Base-by-base conservation (phyloP, 2,329 filamentous ascomycete species). In the Epichloe typhina region DNA sequence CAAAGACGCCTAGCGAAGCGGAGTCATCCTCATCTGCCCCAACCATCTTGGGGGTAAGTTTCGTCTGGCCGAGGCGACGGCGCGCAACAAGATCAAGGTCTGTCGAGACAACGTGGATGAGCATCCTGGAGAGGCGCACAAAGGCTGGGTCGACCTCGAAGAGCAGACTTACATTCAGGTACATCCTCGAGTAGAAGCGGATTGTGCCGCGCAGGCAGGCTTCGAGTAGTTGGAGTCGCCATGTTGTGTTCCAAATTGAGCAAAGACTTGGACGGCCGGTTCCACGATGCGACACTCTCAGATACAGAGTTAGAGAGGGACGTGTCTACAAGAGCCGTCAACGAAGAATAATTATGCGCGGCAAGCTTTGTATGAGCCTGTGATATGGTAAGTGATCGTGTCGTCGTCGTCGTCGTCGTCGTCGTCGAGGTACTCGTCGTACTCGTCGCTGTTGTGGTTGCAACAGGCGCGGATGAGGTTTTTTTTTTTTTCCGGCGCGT, bases 11-110 rank as follows among this genome's bases (percentile, higher is more conserved):
- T 54, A 93, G 74, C 58, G 84, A 82, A 57, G 84, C 76, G 45
- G 81, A 74, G 64, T 88, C 87, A 51, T 82, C 80, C 56, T 88
- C 83, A 66, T 82, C 80, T n/a, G 83, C 72, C 59, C 85, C 82
- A 36, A 83, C 82, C 61, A 88, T 82, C 71, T 89, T 93, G 49
- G 90, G 82, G 9, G 84, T 83, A 56, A 98, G 77, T 68, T 94
- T 86, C 23, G 93, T 98, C 70, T 95, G 90, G 45, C 91, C 93
- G 44, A 98, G 77, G 59, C 91, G 86, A 62, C 93, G 86, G 63
- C 89, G 84, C 66, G 83, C 74, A 56, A 96, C 80, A 51, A 96
- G 82, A 54, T 88, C 84, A 54, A 75, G 66, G 67, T 85, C 85
- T 89, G 61, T 42, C 50, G 35, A 23, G 41, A 37, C 5, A 5